These are phyloP conservation scores for Cyberlindnera nakhonratchasimensis DNA, from an alignment of 805 yeast species.

Conservation along the genomic window DNA sequence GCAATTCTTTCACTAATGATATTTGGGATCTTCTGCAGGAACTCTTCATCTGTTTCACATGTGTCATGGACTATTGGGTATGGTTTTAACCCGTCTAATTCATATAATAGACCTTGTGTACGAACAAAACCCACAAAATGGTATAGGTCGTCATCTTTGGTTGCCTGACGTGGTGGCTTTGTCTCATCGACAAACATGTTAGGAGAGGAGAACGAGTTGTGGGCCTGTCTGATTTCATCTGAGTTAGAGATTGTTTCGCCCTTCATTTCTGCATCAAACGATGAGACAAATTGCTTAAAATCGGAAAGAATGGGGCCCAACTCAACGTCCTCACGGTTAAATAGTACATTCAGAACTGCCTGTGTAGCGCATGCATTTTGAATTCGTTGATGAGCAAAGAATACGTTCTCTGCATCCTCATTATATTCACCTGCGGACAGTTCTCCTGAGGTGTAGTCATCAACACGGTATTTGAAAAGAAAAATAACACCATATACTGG, in stretches of 20 bases:
- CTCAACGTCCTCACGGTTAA: conserved; percentile 41
- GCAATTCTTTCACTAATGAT: conserved; percentile 47
- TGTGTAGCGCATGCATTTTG: conserved; percentile 75
- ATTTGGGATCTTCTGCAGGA: conserved; percentile 39
- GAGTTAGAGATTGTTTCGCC: conserved; percentile 63
- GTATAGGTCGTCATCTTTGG: conserved; percentile 49
- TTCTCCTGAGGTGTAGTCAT: conserved; percentile 31
- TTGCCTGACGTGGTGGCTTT: conserved; percentile 19
- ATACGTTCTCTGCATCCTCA: conserved; percentile 35
- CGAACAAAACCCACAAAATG: conserved; percentile 58
- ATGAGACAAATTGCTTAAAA: conserved; percentile 47
- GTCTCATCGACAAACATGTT: conserved; percentile 45
- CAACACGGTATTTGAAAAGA: conserved; percentile 54
- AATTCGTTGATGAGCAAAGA: conserved; percentile 61
- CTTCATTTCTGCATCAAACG: conserved; percentile 51
- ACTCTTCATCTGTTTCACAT: conserved; percentile 39
- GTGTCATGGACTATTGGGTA: conserved; percentile 53
- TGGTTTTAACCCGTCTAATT: conserved; percentile 58
- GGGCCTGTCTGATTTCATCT: conserved; percentile 51
- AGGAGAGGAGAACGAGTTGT: conserved; percentile 61
- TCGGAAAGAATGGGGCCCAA: conserved; percentile 47
- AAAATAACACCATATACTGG: conserved; percentile 60
- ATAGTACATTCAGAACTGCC: conserved; percentile 56
- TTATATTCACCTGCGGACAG: conserved; percentile 47
- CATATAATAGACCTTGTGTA: conserved; percentile 45